A percentile compares a stretch with the other conserved stretches of the same genome.
Evolutionary conservation across 2,329 filamentous ascomycete species (phyloP).

Genomic region (Lecanosticta acicola): DNA sequence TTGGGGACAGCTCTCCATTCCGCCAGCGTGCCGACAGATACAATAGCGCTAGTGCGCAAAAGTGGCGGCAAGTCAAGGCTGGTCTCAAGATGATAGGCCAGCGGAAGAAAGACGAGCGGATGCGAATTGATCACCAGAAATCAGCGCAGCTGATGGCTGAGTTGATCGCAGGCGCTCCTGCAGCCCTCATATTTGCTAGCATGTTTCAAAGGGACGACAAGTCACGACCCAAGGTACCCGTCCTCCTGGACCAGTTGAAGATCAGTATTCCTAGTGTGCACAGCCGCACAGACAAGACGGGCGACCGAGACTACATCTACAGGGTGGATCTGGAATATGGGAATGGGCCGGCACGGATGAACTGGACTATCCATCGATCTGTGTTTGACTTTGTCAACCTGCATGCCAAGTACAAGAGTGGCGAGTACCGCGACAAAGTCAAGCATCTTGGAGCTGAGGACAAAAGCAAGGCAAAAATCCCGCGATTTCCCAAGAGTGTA

Average conservation of each 20-base stretch:
- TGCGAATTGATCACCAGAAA: slow-evolving; percentile 84
- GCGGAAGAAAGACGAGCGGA: slow-evolving; percentile 79
- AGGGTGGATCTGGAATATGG: slow-evolving; percentile 93
- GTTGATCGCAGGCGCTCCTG: slow-evolving; percentile 83
- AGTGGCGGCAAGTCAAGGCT: slow-evolving; percentile 90
- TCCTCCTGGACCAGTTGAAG: slow-evolving; percentile 91
- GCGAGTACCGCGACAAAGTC: slow-evolving; percentile 76
- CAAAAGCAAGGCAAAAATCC: slow-evolving; percentile 65
- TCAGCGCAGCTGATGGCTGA: slow-evolving; percentile 96
- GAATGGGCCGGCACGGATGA: slow-evolving; percentile 91
- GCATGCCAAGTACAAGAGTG: slow-evolving; percentile 87
- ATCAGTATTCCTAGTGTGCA: slow-evolving; percentile 76
- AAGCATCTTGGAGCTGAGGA: slow-evolving; percentile 65
- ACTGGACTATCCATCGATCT: slow-evolving; percentile 85
- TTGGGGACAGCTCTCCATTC: slow-evolving; percentile 39
- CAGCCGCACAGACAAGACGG: slow-evolving; percentile 54
- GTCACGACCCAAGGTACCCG: slow-evolving; percentile 88
- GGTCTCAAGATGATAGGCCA: slow-evolving; percentile 72
- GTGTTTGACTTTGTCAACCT: slow-evolving; percentile 87
- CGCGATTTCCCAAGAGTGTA: slow-evolving; percentile 80
- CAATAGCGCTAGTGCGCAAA: slow-evolving; percentile 56
- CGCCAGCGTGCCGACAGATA: slow-evolving; percentile 43
- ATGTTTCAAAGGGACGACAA: slow-evolving; percentile 98
- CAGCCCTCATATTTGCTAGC: slow-evolving; percentile 87
- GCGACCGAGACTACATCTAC: slow-evolving; percentile 74